Base-by-base conservation (phyloP, 2,329 filamentous ascomycete species). In the Penicillium sclerotigenum region DNA sequence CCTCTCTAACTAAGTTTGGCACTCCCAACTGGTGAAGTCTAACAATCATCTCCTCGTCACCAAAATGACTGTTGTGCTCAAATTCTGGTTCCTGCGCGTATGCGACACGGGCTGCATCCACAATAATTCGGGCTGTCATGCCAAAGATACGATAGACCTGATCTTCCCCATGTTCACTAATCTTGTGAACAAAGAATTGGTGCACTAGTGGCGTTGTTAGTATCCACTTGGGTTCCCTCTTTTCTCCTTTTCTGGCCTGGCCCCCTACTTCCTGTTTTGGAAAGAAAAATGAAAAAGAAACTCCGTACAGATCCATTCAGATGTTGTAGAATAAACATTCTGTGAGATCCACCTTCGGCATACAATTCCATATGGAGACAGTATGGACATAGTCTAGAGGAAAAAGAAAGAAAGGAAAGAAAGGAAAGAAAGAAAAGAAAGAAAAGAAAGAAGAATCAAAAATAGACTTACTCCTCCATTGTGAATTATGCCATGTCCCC, bases 91-190 rank as follows among this genome's bases (percentile, higher is more conserved):
- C 85, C 75, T 88, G 83, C 2, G 77, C 87, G 71, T 94, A 97
- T 20, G 92, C 93, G 18, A 96, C 81, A 59, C 90, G 81, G 33
- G 93, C 92, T 5, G 89, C 88, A 75, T 97, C 93, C 5, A 97
- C 90, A 52, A 97, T 73, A 52, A 97, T 93, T 50, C 91, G 80
- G 3, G 91, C 93, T 51, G 93, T 97, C 90, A 97, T 93, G 16
- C 93, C 93, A 83, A 92, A 97, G 5, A 97, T 91, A 64, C 89
- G 86, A 75, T 94, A 96, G 36, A 88, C 80, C 40, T 76, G 76
- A 42, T 81, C 62, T 10, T 72, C 68, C 34, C 34, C 34, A 36
- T 37, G 34, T 18, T 18, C 34, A 37, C 9, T 37, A 18, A 6
- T 36, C 74, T 71, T 57, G 34, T 90, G 92, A 26, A 97, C 91